Evolutionary conservation across 257 asterid species (phyloP).

Genomic region (Gentiana straminea): DNA sequence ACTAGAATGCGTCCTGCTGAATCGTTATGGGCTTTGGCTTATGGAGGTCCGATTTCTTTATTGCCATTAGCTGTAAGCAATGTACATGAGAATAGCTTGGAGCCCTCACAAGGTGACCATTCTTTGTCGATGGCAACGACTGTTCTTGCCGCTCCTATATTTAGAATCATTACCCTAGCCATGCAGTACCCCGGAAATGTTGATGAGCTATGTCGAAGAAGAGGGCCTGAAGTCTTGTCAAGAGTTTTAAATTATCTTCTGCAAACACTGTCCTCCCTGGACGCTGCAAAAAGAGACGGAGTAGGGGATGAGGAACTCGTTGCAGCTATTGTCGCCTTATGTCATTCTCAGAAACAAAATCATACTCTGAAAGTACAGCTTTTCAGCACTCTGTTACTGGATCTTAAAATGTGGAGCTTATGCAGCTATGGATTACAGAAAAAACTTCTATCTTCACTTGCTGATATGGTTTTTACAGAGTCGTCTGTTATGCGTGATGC

Average conservation of each 20-base stretch:
- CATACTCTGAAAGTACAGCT: conserved; percentile 87
- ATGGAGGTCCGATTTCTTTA: conserved; percentile 91
- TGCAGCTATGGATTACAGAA: conserved; percentile 98
- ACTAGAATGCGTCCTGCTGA: conserved; percentile 85
- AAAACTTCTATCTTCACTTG: conserved; percentile 90
- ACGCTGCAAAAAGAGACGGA: conserved; percentile 49
- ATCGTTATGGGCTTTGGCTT: conserved; percentile 95
- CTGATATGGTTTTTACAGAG: conserved; percentile 96
- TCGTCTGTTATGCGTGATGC: conserved; percentile 94
- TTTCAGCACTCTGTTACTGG: conserved; percentile 82
- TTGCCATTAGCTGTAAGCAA: conserved; percentile 84
- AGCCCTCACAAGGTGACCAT: conserved; percentile 65
- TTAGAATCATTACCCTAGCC: conserved; percentile 88
- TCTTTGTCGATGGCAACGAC: conserved; percentile 64
- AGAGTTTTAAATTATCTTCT: conserved; percentile 83
- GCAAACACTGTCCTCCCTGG: conserved; percentile 64
- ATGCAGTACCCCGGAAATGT: conserved; percentile 80
- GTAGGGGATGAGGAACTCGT: conserved; percentile 87
- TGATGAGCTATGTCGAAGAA: conserved; percentile 78
- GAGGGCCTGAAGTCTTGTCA: conserved; percentile 94
- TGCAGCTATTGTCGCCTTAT: conserved; percentile 74
- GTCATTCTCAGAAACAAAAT: conserved; percentile 83
- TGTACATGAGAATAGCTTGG: conserved; percentile 73
- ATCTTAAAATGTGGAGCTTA: conserved; percentile 87
- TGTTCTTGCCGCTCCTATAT: conserved; percentile 83